Conservation (phyloP, 805 yeast genomes). For the Candida insectalens region DNA sequence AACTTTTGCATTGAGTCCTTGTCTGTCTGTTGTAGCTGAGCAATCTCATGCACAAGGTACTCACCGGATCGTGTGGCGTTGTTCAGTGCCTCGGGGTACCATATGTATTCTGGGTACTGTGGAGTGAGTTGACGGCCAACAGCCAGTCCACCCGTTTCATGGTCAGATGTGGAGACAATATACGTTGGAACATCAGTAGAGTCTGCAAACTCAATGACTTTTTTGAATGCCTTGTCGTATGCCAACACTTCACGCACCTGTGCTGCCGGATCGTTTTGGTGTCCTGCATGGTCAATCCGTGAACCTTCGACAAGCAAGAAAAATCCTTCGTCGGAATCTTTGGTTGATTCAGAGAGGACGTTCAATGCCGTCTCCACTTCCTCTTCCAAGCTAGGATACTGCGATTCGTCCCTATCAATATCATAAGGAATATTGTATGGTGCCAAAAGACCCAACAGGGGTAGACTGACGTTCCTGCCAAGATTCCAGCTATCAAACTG, state of each 20-base stretch:
- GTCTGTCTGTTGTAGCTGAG: slow-evolving; percentile 3
- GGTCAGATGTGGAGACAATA: slow-evolving; percentile 80
- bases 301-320: slow-evolving; percentile 86
- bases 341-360: slow-evolving; percentile 56
- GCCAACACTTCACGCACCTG: slow-evolving; percentile 88
- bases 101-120: slow-evolving; percentile 73
- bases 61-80: slow-evolving; percentile 75
- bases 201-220: slow-evolving; percentile 64
- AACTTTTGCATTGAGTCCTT: slow-evolving; percentile 29
- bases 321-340: slow-evolving; percentile 72
- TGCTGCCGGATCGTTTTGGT: slow-evolving; percentile 88
- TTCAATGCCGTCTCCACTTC: slow-evolving; percentile 66
- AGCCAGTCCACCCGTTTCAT: slow-evolving; percentile 94
- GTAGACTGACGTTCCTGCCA: slow-evolving; percentile 62
- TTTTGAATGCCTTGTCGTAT: slow-evolving; percentile 70
- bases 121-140: slow-evolving; percentile 67
- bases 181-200: slow-evolving; percentile 65
- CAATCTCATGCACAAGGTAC: slow-evolving; percentile 33
- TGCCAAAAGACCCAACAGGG: slow-evolving; percentile 69
- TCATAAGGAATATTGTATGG: slow-evolving; percentile 77
- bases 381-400: slow-evolving; percentile 72
- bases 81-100: slow-evolving; percentile 74
- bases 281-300: slow-evolving; percentile 93
- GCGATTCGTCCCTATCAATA: slow-evolving; percentile 54
- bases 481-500: slow-evolving; percentile 46